Evolutionary conservation across 192 early-diverging fungal genomes (phyloP).

Genomic region (Pecoramyces ruminantium): DNA sequence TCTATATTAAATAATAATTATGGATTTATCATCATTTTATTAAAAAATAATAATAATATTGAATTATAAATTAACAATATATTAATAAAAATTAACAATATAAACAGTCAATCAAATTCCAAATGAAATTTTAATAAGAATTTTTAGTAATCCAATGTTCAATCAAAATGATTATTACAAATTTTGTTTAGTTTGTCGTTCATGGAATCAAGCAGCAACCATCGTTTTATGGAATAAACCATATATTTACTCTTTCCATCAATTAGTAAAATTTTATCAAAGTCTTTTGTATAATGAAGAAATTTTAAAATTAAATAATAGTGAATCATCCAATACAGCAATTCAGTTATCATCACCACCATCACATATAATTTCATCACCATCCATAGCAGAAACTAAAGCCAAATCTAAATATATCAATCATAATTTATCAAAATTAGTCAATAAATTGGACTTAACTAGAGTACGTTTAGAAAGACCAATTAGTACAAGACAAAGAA

Average conservation of each 20-base stretch:
- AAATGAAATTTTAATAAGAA: not conserved
- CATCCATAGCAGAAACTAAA: too few species aligned
- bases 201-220: not conserved
- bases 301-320: not conserved
- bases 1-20: too few species aligned
- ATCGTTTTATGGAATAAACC: not conserved
- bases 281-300: not conserved
- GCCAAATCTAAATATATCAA: not conserved
- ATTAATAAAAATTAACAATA: too few species aligned
- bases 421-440: not conserved
- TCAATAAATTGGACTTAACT: not conserved
- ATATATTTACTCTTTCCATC: not conserved
- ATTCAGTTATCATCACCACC: too few species aligned
- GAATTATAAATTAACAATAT: too few species aligned
- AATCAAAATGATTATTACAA: not conserved
- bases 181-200: not conserved
- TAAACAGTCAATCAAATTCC: not conserved
- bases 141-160: not conserved
- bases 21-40: too few species aligned
- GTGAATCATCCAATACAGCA: not conserved
- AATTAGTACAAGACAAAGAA: not conserved
- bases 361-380: too few species aligned
- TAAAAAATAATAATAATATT: too few species aligned
- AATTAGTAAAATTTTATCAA: not conserved
- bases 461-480: not conserved